phyloP scores from a whole-genome alignment of 371 early-diverging fungal species.

The Rhizopus delemar region DNA sequence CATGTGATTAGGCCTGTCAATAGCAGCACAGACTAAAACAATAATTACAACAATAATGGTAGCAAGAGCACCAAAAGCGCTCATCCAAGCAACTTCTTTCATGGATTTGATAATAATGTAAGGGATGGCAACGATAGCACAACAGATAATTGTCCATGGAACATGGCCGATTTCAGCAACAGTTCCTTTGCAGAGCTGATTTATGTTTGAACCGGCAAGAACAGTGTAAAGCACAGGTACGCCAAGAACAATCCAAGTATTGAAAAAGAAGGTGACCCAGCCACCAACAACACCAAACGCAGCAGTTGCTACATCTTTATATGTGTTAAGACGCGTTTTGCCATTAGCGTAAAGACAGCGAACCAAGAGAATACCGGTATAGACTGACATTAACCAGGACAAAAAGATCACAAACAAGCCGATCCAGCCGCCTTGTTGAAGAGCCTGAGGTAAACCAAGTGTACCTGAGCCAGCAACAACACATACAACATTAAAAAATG shows the following conservation, averaged over 20 bases:
- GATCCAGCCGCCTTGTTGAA: conserved; percentile 83
- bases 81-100: conserved; percentile 65
- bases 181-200: conserved; percentile 41
- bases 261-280: conserved; percentile 53
- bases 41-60: conserved; percentile 48
- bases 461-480: conserved; percentile 87
- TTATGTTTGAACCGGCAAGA: conserved; percentile 52
- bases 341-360: conserved; percentile 37
- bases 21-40: conserved; percentile 46
- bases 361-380: conserved; percentile 42
- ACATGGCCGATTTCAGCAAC: conserved; percentile 36
- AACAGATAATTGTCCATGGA: conserved; percentile 70
- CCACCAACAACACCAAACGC: conserved; percentile 44
- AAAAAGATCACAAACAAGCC: conserved; percentile 73
- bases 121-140: conserved; percentile 53
- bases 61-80: conserved; percentile 61
- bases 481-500: conserved; percentile 53
- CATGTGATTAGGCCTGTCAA: conserved; percentile 30
- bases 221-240: conserved; percentile 61
- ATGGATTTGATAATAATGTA: conserved; percentile 58
- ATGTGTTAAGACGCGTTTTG: conserved; percentile 47
- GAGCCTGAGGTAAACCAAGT: conserved; percentile 78
- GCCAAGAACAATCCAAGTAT: conserved; percentile 58
- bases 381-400: conserved; percentile 71
- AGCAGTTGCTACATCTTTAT: conserved; percentile 41